Base-by-base conservation (phyloP, 108 stramenopile species). In the Fragilaria radians region DNA sequence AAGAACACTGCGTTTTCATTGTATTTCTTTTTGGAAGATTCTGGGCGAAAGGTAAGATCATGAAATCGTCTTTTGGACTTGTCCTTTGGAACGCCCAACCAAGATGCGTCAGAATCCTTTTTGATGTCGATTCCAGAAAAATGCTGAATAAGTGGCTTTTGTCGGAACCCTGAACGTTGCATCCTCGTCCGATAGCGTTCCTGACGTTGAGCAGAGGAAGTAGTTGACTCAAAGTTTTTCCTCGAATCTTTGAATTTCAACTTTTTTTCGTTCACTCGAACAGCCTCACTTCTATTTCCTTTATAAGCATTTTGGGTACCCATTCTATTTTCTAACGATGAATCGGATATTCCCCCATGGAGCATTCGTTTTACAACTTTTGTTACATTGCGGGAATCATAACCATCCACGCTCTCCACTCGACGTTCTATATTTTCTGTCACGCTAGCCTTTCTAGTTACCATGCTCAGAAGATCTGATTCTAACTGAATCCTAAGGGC, bases 401-500 rank as follows among this genome's bases (percentile, higher is more conserved):
- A 42, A 45, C 46, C 46, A 7, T 63, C 61, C 11, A 55, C 54
- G n/a, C 14, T 29, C 48, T 69, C 61, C 18, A 54, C 28, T 45
- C 55, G 25, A 52, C 26, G 55, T 22, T 45, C 33, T 21, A 30
- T 5, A 27, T 21, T 27, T 52, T 80, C 76, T 28, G 65, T 74
- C 4, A 52, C 71, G 7, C 59, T 49, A 18, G 80, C 80, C 61
- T 78, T 79, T 49, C 74, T 57, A 33, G 80, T 52, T 24, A 74
- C 62, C 72, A 72, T 70, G 51, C 69, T 62, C 11, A 82, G 32
- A 22, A 87, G 54, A 28, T 83, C 76, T 4, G 82, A 68, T 54
- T 81, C 86, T 11, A 87, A 48, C 69, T 81, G 78, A 29, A 77
- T 60, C 0, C 72, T 56, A 46, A 82, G 53, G 46, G 72, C 46